Evolutionary conservation across 1,284 basidiomycete genomes (phyloP).

Genomic region (Rhodotorula sp.): DNA sequence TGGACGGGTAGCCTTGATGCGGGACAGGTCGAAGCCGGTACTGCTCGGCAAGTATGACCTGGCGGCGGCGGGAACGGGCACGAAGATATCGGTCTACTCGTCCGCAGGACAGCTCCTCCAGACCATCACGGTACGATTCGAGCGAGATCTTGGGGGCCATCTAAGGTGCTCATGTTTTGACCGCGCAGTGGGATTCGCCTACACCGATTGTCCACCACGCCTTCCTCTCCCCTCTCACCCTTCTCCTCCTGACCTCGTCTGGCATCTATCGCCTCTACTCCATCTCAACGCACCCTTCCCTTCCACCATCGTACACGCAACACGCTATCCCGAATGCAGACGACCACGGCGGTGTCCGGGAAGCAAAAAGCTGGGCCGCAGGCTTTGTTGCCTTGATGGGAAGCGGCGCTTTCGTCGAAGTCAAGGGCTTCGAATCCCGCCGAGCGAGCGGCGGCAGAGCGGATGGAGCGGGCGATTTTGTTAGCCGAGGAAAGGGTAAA

Average conservation of each 20-base stretch:
- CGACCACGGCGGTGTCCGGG: constrained; percentile 73
- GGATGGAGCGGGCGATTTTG: not conserved
- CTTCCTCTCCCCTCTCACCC: constrained; percentile 60
- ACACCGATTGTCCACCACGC: constrained; percentile 74
- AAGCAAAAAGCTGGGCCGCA: constrained; percentile 77
- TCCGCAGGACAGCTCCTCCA: constrained; percentile 52
- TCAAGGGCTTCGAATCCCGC: constrained; percentile 64
- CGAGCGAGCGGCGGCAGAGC: not conserved
- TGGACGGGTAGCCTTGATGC: constrained; percentile 70
- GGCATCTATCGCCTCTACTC: constrained; percentile 88
- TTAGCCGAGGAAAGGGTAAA: not conserved
- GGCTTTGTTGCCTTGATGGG: constrained; percentile 78
- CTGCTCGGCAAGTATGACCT: constrained; percentile 53
- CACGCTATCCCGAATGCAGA: constrained; percentile 76
- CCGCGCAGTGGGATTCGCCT: constrained; percentile 65
- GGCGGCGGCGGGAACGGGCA: not conserved
- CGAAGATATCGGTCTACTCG: constrained; percentile 54
- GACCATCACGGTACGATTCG: constrained; percentile 46
- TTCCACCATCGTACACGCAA: constrained; percentile 79
- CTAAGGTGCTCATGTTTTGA: constrained; percentile 41
- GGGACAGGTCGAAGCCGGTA: constrained; percentile 77
- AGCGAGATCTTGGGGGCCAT: not conserved
- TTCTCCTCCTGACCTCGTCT: constrained; percentile 84
- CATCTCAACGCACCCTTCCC: constrained; percentile 60
- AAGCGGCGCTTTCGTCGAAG: constrained; percentile 72